phyloP scores from a whole-genome alignment of 176 grass and related monocot species.

The Juncus inflexus region DNA sequence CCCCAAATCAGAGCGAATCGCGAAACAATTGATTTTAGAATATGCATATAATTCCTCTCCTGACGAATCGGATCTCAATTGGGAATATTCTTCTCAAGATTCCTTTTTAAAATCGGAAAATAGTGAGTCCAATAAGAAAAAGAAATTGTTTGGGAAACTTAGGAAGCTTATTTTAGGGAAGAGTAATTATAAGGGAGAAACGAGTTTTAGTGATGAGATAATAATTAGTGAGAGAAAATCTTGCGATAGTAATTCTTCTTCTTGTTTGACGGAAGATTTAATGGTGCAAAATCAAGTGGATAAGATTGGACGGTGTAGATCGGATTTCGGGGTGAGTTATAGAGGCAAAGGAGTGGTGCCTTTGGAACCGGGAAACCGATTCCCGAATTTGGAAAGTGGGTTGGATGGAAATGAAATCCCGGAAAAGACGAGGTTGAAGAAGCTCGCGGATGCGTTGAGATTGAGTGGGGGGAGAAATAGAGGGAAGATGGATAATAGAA shows the following conservation, averaged over 20 bases:
- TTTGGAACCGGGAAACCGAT: neutral
- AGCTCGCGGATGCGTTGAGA: slow-evolving; percentile 15
- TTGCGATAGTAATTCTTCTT: neutral
- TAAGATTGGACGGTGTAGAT: slow-evolving; percentile 17
- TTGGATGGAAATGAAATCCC: slow-evolving; percentile 15
- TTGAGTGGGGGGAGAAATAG: neutral
- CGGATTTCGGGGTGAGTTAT: slow-evolving; percentile 15
- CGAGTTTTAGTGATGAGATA: neutral
- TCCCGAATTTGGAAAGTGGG: neutral
- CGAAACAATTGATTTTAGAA: slow-evolving; percentile 89
- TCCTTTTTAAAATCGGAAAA: slow-evolving; percentile 33
- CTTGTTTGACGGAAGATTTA: slow-evolving; percentile 6
- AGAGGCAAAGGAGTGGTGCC: slow-evolving; percentile 1
- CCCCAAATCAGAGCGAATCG: slow-evolving; percentile 70
- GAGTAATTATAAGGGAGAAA: slow-evolving; percentile 22
- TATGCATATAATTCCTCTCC: slow-evolving; percentile 52
- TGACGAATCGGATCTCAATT: slow-evolving; percentile 62
- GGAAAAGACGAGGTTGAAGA: slow-evolving; percentile 12
- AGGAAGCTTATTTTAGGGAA: slow-evolving; percentile 72
- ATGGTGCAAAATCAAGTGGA: neutral
- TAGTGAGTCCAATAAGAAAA: slow-evolving; percentile 35
- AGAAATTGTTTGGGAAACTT: slow-evolving; percentile 69
- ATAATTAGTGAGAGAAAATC: too few species aligned
- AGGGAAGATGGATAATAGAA: slow-evolving; percentile 3
- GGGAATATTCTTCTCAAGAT: slow-evolving; percentile 59